These are phyloP conservation scores for Blastobotrys persicus DNA, from an alignment of 1,139 yeast species.

Conservation along the genomic window DNA sequence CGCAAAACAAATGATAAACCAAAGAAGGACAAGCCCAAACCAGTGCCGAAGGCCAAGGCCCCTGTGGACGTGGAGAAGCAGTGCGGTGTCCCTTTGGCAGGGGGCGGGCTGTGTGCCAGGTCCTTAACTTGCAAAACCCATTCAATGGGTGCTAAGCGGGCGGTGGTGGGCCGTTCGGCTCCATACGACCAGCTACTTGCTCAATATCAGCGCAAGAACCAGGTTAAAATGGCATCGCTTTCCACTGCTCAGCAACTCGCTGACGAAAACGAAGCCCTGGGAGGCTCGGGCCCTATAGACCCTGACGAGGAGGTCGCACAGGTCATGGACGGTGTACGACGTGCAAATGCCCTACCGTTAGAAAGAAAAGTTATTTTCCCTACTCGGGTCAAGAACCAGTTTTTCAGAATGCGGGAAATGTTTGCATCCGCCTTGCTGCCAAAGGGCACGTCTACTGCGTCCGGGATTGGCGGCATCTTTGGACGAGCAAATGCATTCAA, in stretches of 20 bases:
- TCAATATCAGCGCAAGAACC: constrained; percentile 88
- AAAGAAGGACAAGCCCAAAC: constrained; percentile 47
- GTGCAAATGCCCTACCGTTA: constrained; percentile 76
- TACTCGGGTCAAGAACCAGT: constrained; percentile 63
- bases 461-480: constrained; percentile 33
- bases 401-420: constrained; percentile 67
- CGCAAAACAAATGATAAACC: constrained; percentile 10
- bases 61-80: constrained; percentile 93
- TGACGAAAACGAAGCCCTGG: constrained; percentile 34
- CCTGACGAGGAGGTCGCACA: constrained; percentile 95
- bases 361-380: constrained; percentile 76
- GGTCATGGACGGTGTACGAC: constrained; percentile 86
- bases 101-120: constrained; percentile 92
- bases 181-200: constrained; percentile 87
- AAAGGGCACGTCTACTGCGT: constrained; percentile 22
- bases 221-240: constrained; percentile 68
- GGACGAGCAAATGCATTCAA: constrained; percentile 39
- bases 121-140: constrained; percentile 96
- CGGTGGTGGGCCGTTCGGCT: constrained; percentile 89
- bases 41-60: constrained; percentile 64
- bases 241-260: constrained; percentile 36
- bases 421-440: constrained; percentile 39
- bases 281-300: constrained; percentile 34
- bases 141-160: constrained; percentile 96
- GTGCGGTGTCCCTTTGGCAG: constrained; percentile 92